phyloP scores from a whole-genome alignment of 768 basidiomycete species.

The Termitomyces sp. region DNA sequence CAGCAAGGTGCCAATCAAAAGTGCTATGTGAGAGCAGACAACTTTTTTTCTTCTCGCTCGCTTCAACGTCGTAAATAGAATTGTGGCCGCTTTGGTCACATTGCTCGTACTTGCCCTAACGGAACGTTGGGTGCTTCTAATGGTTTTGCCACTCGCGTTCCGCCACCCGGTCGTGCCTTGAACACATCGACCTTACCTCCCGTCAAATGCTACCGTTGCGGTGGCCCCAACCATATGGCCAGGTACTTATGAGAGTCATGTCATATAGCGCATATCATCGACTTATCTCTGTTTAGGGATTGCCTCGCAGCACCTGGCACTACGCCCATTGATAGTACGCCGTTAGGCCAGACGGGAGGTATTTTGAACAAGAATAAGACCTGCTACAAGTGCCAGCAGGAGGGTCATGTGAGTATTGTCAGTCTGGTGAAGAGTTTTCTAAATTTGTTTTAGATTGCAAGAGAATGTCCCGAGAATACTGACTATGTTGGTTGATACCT shows the following conservation, averaged over 20 bases:
- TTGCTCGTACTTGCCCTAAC: constrained; percentile 70
- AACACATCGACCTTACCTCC: constrained; percentile 76
- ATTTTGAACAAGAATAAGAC: constrained; percentile 62
- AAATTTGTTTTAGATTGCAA: constrained; percentile 44
- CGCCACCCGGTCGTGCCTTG: constrained; percentile 70
- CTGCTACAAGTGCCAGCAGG: constrained; percentile 85
- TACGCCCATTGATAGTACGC: constrained; percentile 45
- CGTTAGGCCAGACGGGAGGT: constrained; percentile 25
- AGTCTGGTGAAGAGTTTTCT: neutral
- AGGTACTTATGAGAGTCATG: constrained; percentile 36
- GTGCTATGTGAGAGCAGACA: constrained; percentile 62
- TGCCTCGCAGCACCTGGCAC: constrained; percentile 75
- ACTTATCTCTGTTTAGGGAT: constrained; percentile 42
- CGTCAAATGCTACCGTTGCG: constrained; percentile 87
- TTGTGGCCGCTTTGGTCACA: constrained; percentile 79
- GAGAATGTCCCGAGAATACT: constrained; percentile 55
- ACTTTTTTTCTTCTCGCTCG: neutral
- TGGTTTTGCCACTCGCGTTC: constrained; percentile 59
- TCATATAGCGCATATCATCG: constrained; percentile 2
- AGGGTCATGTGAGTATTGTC: constrained; percentile 68
- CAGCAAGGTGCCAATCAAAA: constrained; percentile 64
- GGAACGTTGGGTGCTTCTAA: constrained; percentile 27
- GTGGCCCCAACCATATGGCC: constrained; percentile 85
- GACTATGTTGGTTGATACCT: constrained; percentile 44
- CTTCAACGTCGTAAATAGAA: constrained; percentile 37